These are phyloP conservation scores for Stephanocyclus meneghinianus DNA, from an alignment of 352 stramenopile species.

Conservation along the genomic window DNA sequence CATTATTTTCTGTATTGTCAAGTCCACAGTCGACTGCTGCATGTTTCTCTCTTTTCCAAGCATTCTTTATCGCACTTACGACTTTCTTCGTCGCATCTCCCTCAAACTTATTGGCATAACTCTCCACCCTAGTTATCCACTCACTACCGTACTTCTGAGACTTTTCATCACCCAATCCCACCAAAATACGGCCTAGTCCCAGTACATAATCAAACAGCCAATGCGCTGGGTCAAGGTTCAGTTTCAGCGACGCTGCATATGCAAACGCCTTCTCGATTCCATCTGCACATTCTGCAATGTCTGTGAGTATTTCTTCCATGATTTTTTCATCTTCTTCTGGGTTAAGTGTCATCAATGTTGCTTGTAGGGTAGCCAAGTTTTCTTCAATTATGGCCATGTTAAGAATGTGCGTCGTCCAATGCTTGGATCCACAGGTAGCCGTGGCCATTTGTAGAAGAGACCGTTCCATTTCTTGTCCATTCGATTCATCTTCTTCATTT, in stretches of 20 bases:
- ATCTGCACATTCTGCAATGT: constrained; percentile 76
- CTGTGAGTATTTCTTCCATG: constrained; percentile 43
- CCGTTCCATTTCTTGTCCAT: constrained; percentile 44
- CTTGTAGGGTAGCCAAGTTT: constrained; percentile 39
- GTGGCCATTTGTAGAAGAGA: constrained; percentile 60
- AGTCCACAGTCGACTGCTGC: not conserved
- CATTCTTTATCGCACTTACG: constrained; percentile 52
- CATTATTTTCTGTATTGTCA: not conserved
- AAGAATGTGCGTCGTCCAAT: constrained; percentile 77
- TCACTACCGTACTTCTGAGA: constrained; percentile 72
- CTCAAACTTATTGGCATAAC: constrained; percentile 69
- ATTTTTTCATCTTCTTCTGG: constrained; percentile 52
- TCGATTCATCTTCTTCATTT: constrained; percentile 20
- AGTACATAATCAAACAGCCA: constrained; percentile 74
- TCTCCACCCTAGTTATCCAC: constrained; percentile 67
- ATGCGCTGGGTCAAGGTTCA: constrained; percentile 65
- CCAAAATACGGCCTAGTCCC: constrained; percentile 65
- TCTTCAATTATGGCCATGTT: constrained; percentile 57
- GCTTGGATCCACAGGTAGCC: constrained; percentile 66
- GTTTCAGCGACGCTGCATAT: constrained; percentile 59
- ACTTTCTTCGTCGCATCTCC: constrained; percentile 66
- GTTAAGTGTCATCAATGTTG: constrained; percentile 48
- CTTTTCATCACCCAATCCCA: constrained; percentile 76
- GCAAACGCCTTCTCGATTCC: constrained; percentile 58
- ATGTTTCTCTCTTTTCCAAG: constrained; percentile 39